Evolutionary conservation across 306 rosid species (phyloP).

Genomic region (Bauhinia variegata): DNA sequence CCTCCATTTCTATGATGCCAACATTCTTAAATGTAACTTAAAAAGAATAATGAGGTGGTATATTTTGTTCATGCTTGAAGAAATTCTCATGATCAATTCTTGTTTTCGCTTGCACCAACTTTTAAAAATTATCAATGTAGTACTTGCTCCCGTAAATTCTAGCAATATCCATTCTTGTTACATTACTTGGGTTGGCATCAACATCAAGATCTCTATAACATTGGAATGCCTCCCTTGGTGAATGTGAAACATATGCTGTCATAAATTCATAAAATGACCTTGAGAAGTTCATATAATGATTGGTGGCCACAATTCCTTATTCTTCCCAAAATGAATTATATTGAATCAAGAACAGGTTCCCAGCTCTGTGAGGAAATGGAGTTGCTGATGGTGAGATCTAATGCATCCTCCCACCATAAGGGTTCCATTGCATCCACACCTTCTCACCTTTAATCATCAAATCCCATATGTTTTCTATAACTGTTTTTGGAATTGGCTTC

Average conservation of each 20-base stretch:
- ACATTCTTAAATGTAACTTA: neutral
- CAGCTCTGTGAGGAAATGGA: constrained; percentile 52
- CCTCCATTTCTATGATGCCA: too few relatives aligned
- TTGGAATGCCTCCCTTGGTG: constrained; percentile 34
- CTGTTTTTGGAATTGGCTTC: constrained; percentile 29
- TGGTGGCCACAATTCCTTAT: neutral
- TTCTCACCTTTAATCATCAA: constrained; percentile 14
- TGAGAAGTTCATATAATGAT: neutral
- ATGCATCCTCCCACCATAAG: constrained; percentile 45
- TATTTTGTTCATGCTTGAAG: constrained; percentile 40
- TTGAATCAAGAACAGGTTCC: constrained; percentile 39
- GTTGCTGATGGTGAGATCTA: constrained; percentile 20
- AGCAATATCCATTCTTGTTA: too few relatives aligned
- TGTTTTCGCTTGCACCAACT: constrained; percentile 24
- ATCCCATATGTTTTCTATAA: constrained; percentile 14
- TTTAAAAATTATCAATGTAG: constrained; percentile 29
- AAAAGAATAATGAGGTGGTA: neutral
- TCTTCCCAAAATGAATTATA: constrained; percentile 5
- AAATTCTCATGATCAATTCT: constrained; percentile 34
- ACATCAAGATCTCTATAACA: constrained; percentile 45
- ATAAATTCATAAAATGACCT: constrained; percentile 28
- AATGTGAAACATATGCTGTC: constrained; percentile 28
- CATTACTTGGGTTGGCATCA: constrained; percentile 29
- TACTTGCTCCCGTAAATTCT: neutral
- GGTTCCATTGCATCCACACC: constrained; percentile 35